These are phyloP conservation scores for Chaetoceros tenuissimus DNA, from an alignment of 108 stramenopile species.

Conservation along the genomic window DNA sequence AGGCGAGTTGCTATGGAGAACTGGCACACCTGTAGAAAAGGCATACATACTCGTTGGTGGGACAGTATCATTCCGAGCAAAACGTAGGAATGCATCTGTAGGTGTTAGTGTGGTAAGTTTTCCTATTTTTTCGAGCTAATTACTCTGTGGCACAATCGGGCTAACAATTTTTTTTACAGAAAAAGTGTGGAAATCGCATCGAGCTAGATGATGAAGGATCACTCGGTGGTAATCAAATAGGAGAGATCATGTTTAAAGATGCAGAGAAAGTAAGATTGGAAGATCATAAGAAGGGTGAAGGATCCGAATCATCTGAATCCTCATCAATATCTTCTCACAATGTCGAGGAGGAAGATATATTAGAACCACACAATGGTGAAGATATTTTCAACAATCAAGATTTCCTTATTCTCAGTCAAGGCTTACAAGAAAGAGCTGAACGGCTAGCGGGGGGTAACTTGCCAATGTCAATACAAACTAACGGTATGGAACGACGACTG, in stretches of 20 bases:
- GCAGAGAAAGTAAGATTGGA: not conserved
- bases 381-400: not conserved
- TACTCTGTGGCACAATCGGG: constrained; percentile 10
- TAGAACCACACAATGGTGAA: not conserved
- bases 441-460: constrained; percentile 20
- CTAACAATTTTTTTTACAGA: constrained; percentile 1
- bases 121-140: constrained; percentile 2
- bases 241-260: not conserved
- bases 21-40: constrained; percentile 66
- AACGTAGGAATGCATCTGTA: constrained; percentile 46
- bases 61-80: constrained; percentile 68
- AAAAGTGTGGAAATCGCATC: constrained; percentile 5
- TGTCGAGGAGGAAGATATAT: not conserved
- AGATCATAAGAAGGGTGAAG: not conserved
- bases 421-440: constrained; percentile 58
- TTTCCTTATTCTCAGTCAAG: constrained; percentile 25
- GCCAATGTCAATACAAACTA: constrained; percentile 6
- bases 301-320: not conserved
- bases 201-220: no score
- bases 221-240: no score
- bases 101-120: constrained; percentile 2
- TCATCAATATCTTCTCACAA: not conserved
- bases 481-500: constrained; percentile 18
- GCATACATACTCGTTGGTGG: constrained; percentile 76
- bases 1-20: constrained; percentile 71